Evolutionary conservation across 2,329 filamentous ascomycete species (phyloP).

Genomic region (Chaetomiaceae sp.): DNA sequence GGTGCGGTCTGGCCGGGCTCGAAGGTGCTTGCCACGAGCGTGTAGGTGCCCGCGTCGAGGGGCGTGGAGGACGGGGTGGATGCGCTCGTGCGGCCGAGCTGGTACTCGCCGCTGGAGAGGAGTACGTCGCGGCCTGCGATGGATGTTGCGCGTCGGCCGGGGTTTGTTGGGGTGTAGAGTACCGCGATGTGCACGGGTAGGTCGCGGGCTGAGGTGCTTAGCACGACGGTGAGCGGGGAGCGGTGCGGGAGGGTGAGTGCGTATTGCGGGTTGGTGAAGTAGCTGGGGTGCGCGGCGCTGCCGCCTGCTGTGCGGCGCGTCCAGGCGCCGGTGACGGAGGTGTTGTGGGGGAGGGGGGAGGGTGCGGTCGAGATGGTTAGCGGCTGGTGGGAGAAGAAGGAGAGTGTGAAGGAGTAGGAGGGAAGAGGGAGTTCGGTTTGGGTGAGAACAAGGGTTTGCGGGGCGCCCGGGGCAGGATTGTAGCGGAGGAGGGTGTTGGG

Average conservation of each 20-base stretch:
- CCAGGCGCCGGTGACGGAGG: constrained; percentile 63
- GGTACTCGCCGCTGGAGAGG: constrained; percentile 81
- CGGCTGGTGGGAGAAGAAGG: constrained; percentile 64
- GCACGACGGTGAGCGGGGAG: constrained; percentile 63
- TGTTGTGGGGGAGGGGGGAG: constrained; percentile 52
- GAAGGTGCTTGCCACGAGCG: constrained; percentile 85
- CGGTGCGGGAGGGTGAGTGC: constrained; percentile 51
- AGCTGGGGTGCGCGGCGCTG: constrained; percentile 68
- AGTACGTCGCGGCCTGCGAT: constrained; percentile 73
- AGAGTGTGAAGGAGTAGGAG: constrained; percentile 79
- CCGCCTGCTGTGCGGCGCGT: constrained; percentile 75
- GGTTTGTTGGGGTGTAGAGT: constrained; percentile 58
- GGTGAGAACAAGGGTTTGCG: constrained; percentile 50
- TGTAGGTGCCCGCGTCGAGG: constrained; percentile 71
- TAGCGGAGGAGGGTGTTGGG: constrained; percentile 83
- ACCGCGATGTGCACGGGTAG: constrained; percentile 79
- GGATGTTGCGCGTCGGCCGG: constrained; percentile 58
- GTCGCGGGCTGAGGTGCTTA: constrained; percentile 61
- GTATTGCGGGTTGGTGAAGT: constrained; percentile 85
- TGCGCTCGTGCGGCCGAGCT: constrained; percentile 68
- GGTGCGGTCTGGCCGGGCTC: constrained; percentile 69
- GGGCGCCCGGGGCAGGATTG: constrained; percentile 40
- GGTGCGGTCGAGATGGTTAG: constrained; percentile 57
- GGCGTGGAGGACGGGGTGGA: constrained; percentile 41
- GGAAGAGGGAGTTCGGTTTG: constrained; percentile 70